Base-by-base conservation (phyloP, 805 yeast species). In the Schizosaccharomyces lindneri region DNA sequence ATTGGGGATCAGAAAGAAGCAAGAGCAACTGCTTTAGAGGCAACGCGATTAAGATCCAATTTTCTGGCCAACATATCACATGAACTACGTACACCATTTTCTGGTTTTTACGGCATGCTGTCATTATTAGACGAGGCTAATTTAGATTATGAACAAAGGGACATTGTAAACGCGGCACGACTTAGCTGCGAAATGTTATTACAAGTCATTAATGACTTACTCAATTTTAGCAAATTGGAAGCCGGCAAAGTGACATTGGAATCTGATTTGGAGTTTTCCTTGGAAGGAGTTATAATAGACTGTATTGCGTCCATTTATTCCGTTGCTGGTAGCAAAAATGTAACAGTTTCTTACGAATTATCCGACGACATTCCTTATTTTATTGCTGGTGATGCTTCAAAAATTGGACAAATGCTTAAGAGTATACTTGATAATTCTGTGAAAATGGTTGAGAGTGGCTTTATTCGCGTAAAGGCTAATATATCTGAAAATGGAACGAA, bases 1-100 rank as follows among this genome's bases (percentile, higher is more conserved):
- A 65, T 65, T 24, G 64, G 65, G 57, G 67, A 64, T 46, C 67
- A 65, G 48, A 63, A 66, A n/a, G 62, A 61, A n/a, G 64, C 67
- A 7, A 62, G 65, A 41, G 66, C 65, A n/a, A 63, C 64, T 19
- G 67, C 67, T 24, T 29, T 63, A 24, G 62, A 63, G 39, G 64
- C 64, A 24, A 63, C 65, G 64, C 48, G 63, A 32, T 29, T 63
- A 36, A 78, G 77, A 68, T 79, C 81, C 3, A 77, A 78, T 61
- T 78, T 78, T 66, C 67, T 78, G 63, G 76, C 76, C 6, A 79
- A 79, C 64, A 78, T 78, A 81, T 78, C 81, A 1, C 82, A 78
- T 65, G 82, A 78, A 65, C 78, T 78, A 60, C 69, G 82, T 59
- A 78, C 82, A 1, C 82, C 82, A 0, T 78, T 78, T 68, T 79